These are phyloP conservation scores for Mycena vitilis DNA, from an alignment of 768 basidiomycete species.

Conservation along the genomic window DNA sequence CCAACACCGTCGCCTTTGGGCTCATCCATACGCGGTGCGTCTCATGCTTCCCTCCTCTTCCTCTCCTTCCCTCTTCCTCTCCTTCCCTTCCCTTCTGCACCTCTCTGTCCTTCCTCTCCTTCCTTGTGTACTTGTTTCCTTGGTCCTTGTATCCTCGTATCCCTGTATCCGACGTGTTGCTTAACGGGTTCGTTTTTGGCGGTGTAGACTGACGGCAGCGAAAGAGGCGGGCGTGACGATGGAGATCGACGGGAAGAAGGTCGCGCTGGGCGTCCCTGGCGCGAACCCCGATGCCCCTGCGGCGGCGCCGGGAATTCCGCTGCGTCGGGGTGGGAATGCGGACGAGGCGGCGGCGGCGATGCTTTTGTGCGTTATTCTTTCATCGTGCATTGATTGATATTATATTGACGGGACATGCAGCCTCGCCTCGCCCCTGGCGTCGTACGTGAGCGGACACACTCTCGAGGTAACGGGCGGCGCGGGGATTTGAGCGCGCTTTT, in stretches of 20 bases:
- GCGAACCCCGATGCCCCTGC: constrained; percentile 52
- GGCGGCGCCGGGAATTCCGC: constrained; percentile 62
- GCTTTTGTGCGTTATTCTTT: constrained; percentile 72
- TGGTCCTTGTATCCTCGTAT: no score
- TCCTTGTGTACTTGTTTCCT: no score
- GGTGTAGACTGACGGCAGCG: constrained; percentile 77
- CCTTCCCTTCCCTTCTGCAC: no score
- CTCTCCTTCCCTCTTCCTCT: no score
- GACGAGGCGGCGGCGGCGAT: constrained; percentile 84
- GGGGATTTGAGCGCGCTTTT: constrained; percentile 64
- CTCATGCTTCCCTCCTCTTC: no score
- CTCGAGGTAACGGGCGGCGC: constrained; percentile 86
- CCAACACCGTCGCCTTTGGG: constrained; percentile 85
- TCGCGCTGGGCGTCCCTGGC: constrained; percentile 83
- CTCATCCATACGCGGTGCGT: constrained; percentile 78
- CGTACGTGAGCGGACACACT: constrained; percentile 86
- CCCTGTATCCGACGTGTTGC: neutral
- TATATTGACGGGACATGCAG: constrained; percentile 46
- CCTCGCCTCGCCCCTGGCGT: constrained; percentile 81
- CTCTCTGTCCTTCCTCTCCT: no score
- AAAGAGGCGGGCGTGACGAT: constrained; percentile 84
- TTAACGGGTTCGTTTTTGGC: neutral
- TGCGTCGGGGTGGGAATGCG: constrained; percentile 71
- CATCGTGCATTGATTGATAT: neutral
- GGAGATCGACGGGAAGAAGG: constrained; percentile 85